phyloP scores from a whole-genome alignment of 2,329 filamentous ascomycete genomes.

The Fusarium domesticum region DNA sequence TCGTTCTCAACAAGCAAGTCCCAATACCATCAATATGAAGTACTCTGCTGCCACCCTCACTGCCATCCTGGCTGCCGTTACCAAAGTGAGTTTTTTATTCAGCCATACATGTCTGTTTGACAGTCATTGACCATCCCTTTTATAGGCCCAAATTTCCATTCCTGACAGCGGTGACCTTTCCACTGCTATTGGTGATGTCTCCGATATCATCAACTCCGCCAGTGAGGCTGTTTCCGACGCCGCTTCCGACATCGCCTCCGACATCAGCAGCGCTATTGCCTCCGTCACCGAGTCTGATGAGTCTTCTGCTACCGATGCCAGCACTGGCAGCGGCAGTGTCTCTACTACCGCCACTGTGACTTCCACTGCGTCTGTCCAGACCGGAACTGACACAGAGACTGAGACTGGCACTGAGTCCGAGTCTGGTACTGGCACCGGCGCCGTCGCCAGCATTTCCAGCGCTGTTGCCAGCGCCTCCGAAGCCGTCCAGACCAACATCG shows the following conservation, averaged over 20 bases:
- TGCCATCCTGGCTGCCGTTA: conserved; percentile 31
- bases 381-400: conserved; percentile 6
- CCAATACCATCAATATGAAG: conserved; percentile 34
- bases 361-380: conserved; percentile 5
- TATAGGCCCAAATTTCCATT: conserved; percentile 16
- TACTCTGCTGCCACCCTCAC: conserved; percentile 34
- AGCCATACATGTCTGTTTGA: background rate
- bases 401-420: conserved; percentile 3
- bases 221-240: background rate
- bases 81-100: conserved; percentile 12
- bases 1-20: conserved; percentile 5
- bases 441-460: conserved; percentile 20
- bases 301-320: conserved; percentile 3
- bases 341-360: conserved; percentile 12
- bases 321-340: conserved; percentile 19
- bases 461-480: conserved; percentile 19
- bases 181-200: conserved; percentile 4
- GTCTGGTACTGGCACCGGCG: conserved; percentile 2
- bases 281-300: conserved; percentile 4
- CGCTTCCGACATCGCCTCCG: conserved; percentile 15
- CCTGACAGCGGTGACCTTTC: conserved; percentile 1
- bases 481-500: conserved; percentile 10
- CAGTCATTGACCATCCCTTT: conserved; percentile 1
- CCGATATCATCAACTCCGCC: conserved; percentile 8
- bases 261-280: conserved; percentile 18